These are phyloP conservation scores for Pelargonium myrrhifolium DNA, from an alignment of 441 rosid species.

Conservation along the genomic window DNA sequence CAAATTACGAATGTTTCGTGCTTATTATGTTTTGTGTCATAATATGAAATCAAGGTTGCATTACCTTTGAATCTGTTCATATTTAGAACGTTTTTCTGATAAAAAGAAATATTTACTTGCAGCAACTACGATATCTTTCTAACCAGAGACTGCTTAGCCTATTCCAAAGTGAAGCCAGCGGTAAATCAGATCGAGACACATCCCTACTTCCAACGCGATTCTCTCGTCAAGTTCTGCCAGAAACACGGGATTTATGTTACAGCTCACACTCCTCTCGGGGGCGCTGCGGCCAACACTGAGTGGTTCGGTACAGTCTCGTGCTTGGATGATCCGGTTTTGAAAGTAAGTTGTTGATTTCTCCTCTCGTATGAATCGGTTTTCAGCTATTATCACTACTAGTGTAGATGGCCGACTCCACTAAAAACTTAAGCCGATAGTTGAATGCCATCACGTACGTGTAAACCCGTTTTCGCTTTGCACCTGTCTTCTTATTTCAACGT, in stretches of 20 bases:
- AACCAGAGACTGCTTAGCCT: constrained; percentile 87
- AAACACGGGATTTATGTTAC: constrained; percentile 78
- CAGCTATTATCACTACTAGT: too few species aligned
- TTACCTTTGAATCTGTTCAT: too few species aligned
- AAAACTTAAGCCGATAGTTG: too few species aligned
- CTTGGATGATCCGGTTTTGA: constrained; percentile 68
- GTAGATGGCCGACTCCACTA: background rate
- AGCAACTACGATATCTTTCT: constrained; percentile 84
- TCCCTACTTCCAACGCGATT: constrained; percentile 87
- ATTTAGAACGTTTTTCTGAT: constrained; percentile 10
- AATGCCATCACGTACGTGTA: too few species aligned
- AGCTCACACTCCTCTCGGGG: constrained; percentile 89
- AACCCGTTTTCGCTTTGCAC: too few species aligned
- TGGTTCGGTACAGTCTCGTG: constrained; percentile 74
- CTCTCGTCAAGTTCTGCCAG: constrained; percentile 86
- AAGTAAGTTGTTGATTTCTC: constrained; percentile 33
- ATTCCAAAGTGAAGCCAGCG: constrained; percentile 85
- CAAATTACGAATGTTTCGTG: too few species aligned
- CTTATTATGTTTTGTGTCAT: too few species aligned
- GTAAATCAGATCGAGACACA: constrained; percentile 93
- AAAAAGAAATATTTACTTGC: constrained; percentile 23
- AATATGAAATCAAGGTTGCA: too few species aligned
- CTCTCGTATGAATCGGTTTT: background rate
- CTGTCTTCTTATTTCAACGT: too few species aligned
- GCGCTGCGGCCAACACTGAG: constrained; percentile 66